phyloP scores from a whole-genome alignment of 805 yeast species.

The Suhomyces prunicola region DNA sequence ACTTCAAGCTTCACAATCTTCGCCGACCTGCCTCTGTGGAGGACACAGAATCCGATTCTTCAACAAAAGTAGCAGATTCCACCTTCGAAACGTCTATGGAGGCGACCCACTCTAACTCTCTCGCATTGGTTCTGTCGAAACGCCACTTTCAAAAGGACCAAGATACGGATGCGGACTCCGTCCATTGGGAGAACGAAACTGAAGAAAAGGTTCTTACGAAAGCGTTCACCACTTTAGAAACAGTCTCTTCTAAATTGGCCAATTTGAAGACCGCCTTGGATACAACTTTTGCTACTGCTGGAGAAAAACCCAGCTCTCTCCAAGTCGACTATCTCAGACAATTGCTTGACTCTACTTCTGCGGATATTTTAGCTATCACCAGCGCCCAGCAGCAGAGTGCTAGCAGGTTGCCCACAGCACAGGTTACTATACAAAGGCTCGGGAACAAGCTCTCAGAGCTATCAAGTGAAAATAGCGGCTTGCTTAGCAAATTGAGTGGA shows the following conservation, averaged over 20 bases:
- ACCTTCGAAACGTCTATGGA: background rate
- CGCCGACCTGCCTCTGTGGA: background rate
- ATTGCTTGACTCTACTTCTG: background rate
- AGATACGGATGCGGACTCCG: background rate
- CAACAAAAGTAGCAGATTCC: background rate
- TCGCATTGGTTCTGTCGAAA: background rate
- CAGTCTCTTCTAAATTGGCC: background rate
- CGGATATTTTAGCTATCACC: background rate
- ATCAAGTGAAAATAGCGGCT: background rate
- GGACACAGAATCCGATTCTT: background rate
- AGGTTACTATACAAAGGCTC: background rate
- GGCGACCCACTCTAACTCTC: background rate
- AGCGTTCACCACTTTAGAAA: background rate
- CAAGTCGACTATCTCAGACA: background rate
- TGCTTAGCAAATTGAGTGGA: background rate
- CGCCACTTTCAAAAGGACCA: background rate
- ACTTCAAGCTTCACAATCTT: background rate
- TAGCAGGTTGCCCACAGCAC: background rate
- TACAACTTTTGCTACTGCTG: background rate
- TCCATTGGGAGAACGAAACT: background rate
- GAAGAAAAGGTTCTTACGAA: background rate
- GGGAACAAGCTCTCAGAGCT: background rate
- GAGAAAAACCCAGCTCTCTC: background rate
- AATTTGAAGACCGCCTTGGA: background rate
- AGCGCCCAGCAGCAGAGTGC: background rate